Evolutionary conservation across 257 asterid genomes (phyloP).

Genomic region (Solanum verrucosum): DNA sequence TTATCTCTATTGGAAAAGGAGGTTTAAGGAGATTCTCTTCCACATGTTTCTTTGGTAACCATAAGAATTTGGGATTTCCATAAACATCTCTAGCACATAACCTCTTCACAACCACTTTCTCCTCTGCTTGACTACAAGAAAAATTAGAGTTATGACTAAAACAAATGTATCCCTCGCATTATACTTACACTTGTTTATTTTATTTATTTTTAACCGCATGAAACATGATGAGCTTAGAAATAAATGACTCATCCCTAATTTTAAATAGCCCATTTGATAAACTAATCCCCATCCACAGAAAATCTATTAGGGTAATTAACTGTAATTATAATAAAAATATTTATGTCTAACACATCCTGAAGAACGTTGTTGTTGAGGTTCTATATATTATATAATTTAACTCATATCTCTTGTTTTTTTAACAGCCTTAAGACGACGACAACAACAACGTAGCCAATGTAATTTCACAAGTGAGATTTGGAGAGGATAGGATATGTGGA

Average conservation of each 20-base stretch:
- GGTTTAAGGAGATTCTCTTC: neutral
- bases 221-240: too few species aligned
- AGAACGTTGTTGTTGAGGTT: neutral
- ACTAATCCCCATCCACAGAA: too few species aligned
- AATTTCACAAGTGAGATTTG: too few species aligned
- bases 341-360: neutral
- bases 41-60: neutral
- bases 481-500: too few species aligned
- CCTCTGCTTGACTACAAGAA: neutral
- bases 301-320: too few species aligned
- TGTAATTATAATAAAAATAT: too few species aligned
- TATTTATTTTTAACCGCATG: too few species aligned
- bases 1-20: neutral
- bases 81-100: neutral
- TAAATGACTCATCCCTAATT: too few species aligned
- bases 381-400: neutral
- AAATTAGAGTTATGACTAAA: neutral
- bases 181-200: too few species aligned
- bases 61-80: neutral
- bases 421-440: neutral
- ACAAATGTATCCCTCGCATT: neutral
- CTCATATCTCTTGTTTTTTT: neutral
- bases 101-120: neutral
- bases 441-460: neutral
- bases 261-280: too few species aligned